phyloP scores from a whole-genome alignment of 257 asterid genomes.

The Solanum neorickii region DNA sequence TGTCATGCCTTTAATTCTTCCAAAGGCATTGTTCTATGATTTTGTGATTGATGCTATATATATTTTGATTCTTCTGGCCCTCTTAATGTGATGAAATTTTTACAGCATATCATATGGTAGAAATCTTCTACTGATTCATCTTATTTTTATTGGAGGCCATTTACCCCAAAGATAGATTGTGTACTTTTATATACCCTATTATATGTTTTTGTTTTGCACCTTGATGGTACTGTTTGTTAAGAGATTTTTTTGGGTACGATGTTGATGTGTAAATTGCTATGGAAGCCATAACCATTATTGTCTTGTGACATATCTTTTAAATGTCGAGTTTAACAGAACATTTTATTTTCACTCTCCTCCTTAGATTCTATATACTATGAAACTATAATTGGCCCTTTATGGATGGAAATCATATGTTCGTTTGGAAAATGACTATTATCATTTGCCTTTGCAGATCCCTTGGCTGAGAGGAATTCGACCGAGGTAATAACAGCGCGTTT shows the following conservation, averaged over 20 bases:
- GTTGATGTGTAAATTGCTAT: not conserved
- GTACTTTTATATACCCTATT: not conserved
- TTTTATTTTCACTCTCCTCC: not conserved
- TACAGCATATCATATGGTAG: not conserved
- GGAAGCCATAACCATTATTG: not conserved
- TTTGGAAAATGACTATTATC: not conserved
- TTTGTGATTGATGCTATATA: not conserved
- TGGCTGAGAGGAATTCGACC: constrained; percentile 5
- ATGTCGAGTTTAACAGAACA: not conserved
- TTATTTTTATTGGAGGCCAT: not conserved
- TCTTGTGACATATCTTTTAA: not conserved
- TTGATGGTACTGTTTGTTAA: not conserved
- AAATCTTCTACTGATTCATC: not conserved
- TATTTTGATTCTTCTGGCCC: not conserved
- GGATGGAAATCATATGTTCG: not conserved
- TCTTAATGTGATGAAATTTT: not conserved
- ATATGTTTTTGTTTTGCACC: not conserved
- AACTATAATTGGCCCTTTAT: not conserved
- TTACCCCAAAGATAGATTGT: not conserved
- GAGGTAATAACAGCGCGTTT: constrained; percentile 10
- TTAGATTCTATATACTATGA: not conserved
- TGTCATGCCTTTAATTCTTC: not conserved
- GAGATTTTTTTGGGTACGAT: not conserved
- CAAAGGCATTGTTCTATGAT: not conserved
- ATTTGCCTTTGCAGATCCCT: constrained; percentile 16